Conservation (phyloP, 2,329 filamentous ascomycete genomes). For the Cladosporium sp. region DNA sequence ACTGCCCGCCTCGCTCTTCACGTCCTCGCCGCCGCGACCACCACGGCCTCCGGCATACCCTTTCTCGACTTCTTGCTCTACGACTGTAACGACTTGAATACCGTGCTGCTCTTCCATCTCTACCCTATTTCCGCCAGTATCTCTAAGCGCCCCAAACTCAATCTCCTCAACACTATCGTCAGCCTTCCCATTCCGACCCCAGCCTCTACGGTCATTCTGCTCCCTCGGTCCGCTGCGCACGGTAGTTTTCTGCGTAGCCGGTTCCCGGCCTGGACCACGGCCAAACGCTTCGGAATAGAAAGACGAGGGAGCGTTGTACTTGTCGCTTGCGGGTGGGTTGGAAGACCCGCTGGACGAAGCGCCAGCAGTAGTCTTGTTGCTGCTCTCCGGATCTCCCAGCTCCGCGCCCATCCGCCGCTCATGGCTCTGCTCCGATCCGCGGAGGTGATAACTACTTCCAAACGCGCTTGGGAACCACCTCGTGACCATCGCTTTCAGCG, state of each 20-base stretch:
- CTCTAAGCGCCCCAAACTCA: constrained; percentile 5
- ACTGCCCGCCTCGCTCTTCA: constrained; percentile 24
- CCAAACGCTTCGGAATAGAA: constrained; percentile 6
- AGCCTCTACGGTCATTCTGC: background rate
- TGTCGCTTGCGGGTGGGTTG: background rate
- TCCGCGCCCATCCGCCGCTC: no score
- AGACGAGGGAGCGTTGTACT: background rate
- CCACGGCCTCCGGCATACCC: background rate
- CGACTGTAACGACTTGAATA: constrained; percentile 28
- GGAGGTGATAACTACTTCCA: constrained; percentile 8
- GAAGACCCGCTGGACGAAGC: constrained; percentile 6
- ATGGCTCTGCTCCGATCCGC: constrained; percentile 14
- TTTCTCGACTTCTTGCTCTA: constrained; percentile 27
- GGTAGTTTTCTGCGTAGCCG: background rate
- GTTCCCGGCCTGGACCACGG: background rate
- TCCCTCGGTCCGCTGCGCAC: background rate
- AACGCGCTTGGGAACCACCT: constrained; percentile 41
- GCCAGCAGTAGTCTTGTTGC: background rate
- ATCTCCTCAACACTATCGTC: constrained; percentile 13
- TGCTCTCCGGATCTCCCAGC: no score
- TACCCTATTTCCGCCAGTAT: background rate
- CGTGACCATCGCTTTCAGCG: constrained; percentile 42
- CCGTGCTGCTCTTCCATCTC: constrained; percentile 27
- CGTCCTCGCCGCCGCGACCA: background rate
- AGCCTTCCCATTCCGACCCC: background rate